phyloP scores from a whole-genome alignment of 306 rosid species.

The Arachis stenosperma region DNA sequence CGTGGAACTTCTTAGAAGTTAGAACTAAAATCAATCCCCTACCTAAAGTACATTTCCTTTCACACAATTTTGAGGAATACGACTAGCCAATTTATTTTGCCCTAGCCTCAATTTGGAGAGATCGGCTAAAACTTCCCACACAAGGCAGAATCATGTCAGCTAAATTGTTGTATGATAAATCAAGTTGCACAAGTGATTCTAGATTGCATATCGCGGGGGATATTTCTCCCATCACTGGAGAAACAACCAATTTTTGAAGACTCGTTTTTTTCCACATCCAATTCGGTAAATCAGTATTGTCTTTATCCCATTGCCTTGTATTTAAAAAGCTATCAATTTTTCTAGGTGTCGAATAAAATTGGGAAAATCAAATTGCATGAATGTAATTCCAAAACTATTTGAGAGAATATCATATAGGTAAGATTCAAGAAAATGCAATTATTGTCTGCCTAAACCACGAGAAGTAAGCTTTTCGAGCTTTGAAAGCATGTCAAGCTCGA shows the following conservation, averaged over 20 bases:
- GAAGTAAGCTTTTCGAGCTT: background rate
- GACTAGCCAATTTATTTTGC: slow-evolving; percentile 11
- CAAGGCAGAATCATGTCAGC: slow-evolving; percentile 26
- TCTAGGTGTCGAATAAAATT: background rate
- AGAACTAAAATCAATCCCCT: slow-evolving; percentile 23
- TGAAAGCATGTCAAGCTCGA: background rate
- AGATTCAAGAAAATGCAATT: background rate
- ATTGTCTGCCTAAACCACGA: background rate
- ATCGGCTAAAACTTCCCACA: slow-evolving; percentile 22
- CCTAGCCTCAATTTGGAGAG: background rate
- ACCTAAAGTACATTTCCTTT: background rate
- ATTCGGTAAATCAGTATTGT: background rate
- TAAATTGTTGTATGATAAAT: slow-evolving; percentile 35
- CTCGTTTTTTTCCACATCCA: slow-evolving; percentile 24
- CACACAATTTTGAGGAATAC: slow-evolving; percentile 29
- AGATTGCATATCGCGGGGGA: slow-evolving; percentile 37
- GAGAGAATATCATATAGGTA: background rate
- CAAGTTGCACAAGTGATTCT: slow-evolving; percentile 13
- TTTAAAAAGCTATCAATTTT: background rate
- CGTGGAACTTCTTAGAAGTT: slow-evolving; percentile 27
- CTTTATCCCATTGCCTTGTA: background rate
- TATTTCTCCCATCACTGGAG: slow-evolving; percentile 21
- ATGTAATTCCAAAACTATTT: background rate
- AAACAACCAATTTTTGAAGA: background rate
- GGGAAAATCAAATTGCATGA: slow-evolving; percentile 36